These are phyloP conservation scores for Paraconiothyrium sp. DNA, from an alignment of 2,329 filamentous ascomycete genomes.

Conservation along the genomic window DNA sequence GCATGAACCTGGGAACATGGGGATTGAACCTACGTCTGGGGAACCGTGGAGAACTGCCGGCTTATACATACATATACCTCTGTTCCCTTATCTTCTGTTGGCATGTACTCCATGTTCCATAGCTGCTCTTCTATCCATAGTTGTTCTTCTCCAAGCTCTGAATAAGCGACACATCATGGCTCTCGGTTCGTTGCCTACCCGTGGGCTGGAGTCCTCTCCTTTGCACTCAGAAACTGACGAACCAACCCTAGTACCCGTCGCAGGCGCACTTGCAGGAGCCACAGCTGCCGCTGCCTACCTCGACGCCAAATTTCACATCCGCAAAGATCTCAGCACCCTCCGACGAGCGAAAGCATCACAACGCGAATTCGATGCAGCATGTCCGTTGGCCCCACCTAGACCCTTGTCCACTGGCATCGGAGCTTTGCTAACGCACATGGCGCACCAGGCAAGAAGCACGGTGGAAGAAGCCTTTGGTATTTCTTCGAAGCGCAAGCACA, in stretches of 20 bases:
- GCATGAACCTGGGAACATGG: not conserved
- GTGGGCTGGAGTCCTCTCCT: conserved; percentile 4
- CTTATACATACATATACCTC: conserved; percentile 6
- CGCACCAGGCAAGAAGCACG: conserved; percentile 58
- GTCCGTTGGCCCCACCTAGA: conserved; percentile 49
- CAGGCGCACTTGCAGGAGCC: conserved; percentile 46
- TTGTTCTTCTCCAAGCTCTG: not conserved
- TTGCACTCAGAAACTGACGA: conserved; percentile 1
- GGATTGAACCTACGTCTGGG: not conserved
- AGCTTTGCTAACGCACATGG: conserved; percentile 10
- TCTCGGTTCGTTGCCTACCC: conserved; percentile 14
- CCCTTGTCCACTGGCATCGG: not conserved
- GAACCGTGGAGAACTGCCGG: conserved; percentile 15
- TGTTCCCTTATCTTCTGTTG: not conserved
- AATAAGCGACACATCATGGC: conserved; percentile 7
- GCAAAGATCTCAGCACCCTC: conserved; percentile 67
- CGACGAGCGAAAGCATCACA: conserved; percentile 53
- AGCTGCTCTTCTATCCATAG: not conserved
- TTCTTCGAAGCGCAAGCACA: conserved; percentile 67
- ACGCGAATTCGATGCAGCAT: conserved; percentile 59
- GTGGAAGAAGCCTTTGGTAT: conserved; percentile 71
- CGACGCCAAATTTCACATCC: conserved; percentile 74
- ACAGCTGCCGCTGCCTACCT: conserved; percentile 66
- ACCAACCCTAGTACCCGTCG: conserved; percentile 38
- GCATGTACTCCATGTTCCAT: not conserved